Evolutionary conservation across 108 stramenopile species (phyloP).

Genomic region (Skeletonema tropicum): DNA sequence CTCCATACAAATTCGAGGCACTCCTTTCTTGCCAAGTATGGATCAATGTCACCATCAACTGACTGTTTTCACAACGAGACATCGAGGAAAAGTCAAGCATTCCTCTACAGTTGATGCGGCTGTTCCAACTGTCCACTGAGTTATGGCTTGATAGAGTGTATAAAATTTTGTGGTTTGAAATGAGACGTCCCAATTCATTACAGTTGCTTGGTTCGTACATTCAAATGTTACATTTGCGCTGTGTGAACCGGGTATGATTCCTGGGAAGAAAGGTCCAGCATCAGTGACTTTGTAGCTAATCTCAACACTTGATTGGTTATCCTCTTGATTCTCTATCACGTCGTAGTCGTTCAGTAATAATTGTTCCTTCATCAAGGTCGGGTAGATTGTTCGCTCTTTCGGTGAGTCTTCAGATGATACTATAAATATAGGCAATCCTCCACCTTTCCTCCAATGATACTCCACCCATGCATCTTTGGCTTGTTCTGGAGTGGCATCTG

Average conservation of each 20-base stretch:
- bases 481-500: conserved; percentile 12
- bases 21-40: conserved; percentile 27
- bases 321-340: background rate
- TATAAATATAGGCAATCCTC: conserved; percentile 49
- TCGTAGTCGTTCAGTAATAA: background rate
- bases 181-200: conserved; percentile 48
- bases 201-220: conserved; percentile 4
- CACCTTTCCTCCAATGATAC: conserved; percentile 52
- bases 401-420: background rate
- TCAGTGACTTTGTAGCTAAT: conserved; percentile 44
- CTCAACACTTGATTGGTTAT: background rate
- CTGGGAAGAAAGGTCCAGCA: conserved; percentile 46
- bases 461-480: conserved; percentile 52
- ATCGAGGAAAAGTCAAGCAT: conserved; percentile 20
- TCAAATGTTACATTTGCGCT: conserved; percentile 37
- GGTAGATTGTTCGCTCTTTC: conserved; percentile 32
- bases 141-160: conserved; percentile 34
- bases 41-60: conserved; percentile 19
- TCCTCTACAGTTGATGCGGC: conserved; percentile 46
- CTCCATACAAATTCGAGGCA: conserved; percentile 51
- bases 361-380: conserved; percentile 48
- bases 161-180: conserved; percentile 37
- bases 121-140: conserved; percentile 41
- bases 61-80: conserved; percentile 21
- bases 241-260: conserved; percentile 42